Evolutionary conservation across 2,329 filamentous ascomycete species (phyloP), one percentile per base, ranked within the genome.

Genomic region (Metarhizium rileyi): DNA sequence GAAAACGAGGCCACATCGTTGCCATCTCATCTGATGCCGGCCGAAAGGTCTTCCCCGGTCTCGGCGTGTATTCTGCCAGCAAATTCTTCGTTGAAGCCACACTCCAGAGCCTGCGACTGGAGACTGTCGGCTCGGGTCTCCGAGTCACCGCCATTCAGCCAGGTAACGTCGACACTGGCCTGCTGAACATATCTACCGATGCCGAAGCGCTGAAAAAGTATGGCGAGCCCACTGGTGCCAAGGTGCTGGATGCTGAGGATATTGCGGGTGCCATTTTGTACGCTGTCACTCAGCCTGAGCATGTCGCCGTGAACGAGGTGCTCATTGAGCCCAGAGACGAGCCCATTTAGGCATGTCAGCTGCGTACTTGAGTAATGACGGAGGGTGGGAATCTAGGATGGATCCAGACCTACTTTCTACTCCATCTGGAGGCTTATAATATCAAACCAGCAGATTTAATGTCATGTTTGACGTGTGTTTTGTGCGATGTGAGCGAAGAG

Each of bases 21-120:
- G 84, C 86, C 57, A 89, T 91, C 57, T 90, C 87, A 0, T 90
- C 86, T 0, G 87, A 90, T 55, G 87, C 87, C 1, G 87, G 86
- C 0, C 81, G 87, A 50, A 90, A 90, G 64, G 84, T 89, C 7
- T 90, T 90, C 70, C 85, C 87, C 0, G 87, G 87, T 0, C 70
- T 90, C 12, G 87, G 87, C 47, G 86, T 91, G 33, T 91, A 91
- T 73, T 88, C 84, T 0, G 87, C 84, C 25, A 85, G 80, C 66
- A 91, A 91, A 64, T 89, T 90, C 75, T 91, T 91, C 62, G 85
- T 91, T 49, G 87, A 91, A 64, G 86, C 85, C 1, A 86, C 86
- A 0, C 73, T 91, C n/a, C 86, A 90, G 65, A 74, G 74, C 28
- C 66, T 91, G 56, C 80, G 87, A 8, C 67, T 90, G 7, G 87